Evolutionary conservation across 192 early-diverging fungal genomes (phyloP).

Genomic region (Backusella tarrabulga): DNA sequence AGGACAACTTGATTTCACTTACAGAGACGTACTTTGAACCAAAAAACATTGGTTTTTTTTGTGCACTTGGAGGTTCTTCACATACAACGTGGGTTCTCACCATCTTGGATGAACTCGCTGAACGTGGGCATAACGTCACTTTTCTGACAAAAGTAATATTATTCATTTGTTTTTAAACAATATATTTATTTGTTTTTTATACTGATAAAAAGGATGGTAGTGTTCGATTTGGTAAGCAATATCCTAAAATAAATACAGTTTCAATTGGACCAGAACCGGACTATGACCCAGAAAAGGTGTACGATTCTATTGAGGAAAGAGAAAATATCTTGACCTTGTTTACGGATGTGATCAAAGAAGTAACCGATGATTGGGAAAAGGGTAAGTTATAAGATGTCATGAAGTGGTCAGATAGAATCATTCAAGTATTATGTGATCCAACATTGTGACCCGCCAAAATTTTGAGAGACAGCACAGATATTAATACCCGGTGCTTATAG

Average conservation of each 20-base stretch:
- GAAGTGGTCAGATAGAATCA: too few species aligned
- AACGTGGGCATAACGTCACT: background rate
- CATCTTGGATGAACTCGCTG: background rate
- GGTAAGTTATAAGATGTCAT: background rate
- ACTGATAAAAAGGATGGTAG: background rate
- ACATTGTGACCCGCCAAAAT: too few species aligned
- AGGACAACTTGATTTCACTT: background rate
- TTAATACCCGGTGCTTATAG: background rate
- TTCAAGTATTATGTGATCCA: too few species aligned
- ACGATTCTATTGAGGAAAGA: background rate
- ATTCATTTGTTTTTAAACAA: background rate
- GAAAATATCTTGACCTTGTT: background rate
- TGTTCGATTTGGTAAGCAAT: background rate
- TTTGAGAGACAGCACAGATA: background rate
- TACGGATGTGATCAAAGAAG: background rate
- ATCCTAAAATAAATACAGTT: background rate
- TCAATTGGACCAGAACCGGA: background rate
- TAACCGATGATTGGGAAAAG: background rate
- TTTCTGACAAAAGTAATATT: conserved; percentile 5
- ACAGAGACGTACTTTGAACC: background rate
- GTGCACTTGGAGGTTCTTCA: conserved; percentile 1
- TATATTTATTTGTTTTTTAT: background rate
- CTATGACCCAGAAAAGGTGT: background rate
- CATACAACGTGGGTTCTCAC: background rate
- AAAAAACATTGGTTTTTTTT: background rate